phyloP scores from a whole-genome alignment of 495 filamentous ascomycete genomes.

The Letharia lupina region DNA sequence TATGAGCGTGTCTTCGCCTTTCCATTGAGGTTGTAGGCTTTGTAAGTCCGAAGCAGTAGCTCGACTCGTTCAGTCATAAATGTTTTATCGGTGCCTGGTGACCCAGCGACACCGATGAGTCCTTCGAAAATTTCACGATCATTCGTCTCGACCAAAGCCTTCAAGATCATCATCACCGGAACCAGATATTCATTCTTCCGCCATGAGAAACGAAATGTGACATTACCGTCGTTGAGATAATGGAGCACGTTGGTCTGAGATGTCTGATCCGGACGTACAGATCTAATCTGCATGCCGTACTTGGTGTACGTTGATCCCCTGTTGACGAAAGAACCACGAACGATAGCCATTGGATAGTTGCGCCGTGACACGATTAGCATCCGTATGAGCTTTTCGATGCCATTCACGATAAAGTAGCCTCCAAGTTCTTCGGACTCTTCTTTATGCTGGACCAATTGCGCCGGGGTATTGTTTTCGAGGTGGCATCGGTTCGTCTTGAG shows the following conservation, averaged over 20 bases:
- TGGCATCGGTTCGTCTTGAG: constrained; percentile 85
- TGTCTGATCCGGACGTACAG: constrained; percentile 87
- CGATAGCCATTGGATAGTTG: constrained; percentile 91
- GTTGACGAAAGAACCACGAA: constrained; percentile 76
- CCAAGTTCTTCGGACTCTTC: constrained; percentile 91
- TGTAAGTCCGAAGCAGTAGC: constrained; percentile 85
- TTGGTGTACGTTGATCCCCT: constrained; percentile 80
- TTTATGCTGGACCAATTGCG: constrained; percentile 71
- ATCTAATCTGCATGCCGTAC: constrained; percentile 83
- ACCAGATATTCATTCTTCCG: constrained; percentile 92
- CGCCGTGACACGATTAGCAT: constrained; percentile 80
- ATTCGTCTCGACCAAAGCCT: constrained; percentile 91
- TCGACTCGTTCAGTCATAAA: constrained; percentile 94
- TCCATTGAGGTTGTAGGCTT: constrained; percentile 73
- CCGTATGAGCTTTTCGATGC: constrained; percentile 83
- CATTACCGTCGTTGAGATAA: constrained; percentile 89
- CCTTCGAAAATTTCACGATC: constrained; percentile 93
- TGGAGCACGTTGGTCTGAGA: constrained; percentile 96
- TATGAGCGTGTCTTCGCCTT: constrained; percentile 69
- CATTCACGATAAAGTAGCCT: constrained; percentile 71
- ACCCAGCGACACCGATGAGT: constrained; percentile 62
- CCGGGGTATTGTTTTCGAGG: constrained; percentile 72
- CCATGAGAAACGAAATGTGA: constrained; percentile 97
- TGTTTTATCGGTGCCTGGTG: constrained; percentile 72
- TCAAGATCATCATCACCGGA: constrained; percentile 91